Conservation (phyloP, 768 basidiomycete species). For the Gloeopeniophorella convolvens region DNA sequence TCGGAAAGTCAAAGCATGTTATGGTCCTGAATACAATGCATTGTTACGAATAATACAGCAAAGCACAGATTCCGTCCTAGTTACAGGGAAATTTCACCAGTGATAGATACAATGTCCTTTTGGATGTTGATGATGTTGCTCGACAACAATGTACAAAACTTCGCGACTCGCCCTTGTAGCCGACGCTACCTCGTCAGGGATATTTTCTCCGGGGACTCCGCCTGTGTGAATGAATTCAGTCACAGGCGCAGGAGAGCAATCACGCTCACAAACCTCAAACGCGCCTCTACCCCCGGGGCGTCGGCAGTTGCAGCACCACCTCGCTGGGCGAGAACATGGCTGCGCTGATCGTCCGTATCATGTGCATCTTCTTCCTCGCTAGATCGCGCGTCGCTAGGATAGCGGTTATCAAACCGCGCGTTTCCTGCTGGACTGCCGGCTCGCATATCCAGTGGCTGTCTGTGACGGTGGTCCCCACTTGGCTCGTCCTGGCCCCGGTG, state of each 20-base stretch:
- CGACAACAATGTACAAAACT: slow-evolving; percentile 10
- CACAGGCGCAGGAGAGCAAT: neutral
- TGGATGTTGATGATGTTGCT: too few relatives aligned
- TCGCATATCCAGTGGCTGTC: neutral
- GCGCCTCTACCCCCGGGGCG: neutral
- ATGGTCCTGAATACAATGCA: too few relatives aligned
- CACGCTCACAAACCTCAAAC: slow-evolving; percentile 10
- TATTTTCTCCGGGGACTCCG: slow-evolving; percentile 2
- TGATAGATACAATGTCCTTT: slow-evolving; percentile 17
- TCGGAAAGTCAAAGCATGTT: too few relatives aligned
- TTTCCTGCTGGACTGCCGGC: neutral
- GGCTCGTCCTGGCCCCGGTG: slow-evolving; percentile 7
- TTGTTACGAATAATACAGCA: neutral
- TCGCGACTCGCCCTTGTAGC: slow-evolving; percentile 8
- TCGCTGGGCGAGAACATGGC: neutral
- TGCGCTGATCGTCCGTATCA: neutral
- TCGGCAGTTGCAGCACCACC: neutral
- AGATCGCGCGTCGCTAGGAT: slow-evolving; percentile 1
- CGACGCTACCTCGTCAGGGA: slow-evolving; percentile 10
- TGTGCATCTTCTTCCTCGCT: slow-evolving; percentile 1
- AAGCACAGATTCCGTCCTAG: slow-evolving; percentile 3
- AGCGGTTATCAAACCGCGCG: neutral
- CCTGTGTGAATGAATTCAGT: neutral
- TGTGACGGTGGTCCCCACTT: neutral
- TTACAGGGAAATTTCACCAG: neutral